Evolutionary conservation across 805 yeast species (phyloP), one percentile per base, ranked within the genome.

Genomic region (Wickerhamomyces pijperi): DNA sequence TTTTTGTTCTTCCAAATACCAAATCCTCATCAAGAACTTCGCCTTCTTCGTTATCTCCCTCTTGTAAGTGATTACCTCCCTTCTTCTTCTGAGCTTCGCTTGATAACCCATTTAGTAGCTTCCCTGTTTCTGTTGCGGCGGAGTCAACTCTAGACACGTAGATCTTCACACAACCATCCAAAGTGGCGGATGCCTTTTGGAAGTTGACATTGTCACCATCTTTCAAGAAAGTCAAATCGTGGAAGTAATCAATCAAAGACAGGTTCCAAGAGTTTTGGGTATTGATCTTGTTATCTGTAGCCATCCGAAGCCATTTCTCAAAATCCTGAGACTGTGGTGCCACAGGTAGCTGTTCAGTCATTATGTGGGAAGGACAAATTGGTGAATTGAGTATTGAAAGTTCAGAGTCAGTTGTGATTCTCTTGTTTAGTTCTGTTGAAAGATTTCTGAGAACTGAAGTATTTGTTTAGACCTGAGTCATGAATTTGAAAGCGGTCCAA

Each of bases 81-180:
- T 46, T 46, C 19, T 35, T 36, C 11, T 41, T 37, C 12, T 33
- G 15, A 28, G 59, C 61, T 37, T 65, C 62, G 11, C 68, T 66
- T 2, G 87, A 78, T 42, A 84, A 60, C 3, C 95, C 94, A 58
- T 82, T 80, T 28, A 87, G 60, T 40, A 90, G 64, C 49, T 78
- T 76, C 2, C 94, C 94, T 0, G 96, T 87, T 51, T 88, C 97
- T 4, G 82, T 78, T 2, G 88, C 94, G 0, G 85, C 94, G 0
- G 95, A 82, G 51, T 88, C 97, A n/a, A 88, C 87, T 50, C 97
- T 73, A 13, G 94, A 82, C 8, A 88, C 76, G 55, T 90, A 88
- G 37, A 88, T 84, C 61, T 87, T 87, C 28, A 88, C 90, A 65
- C 97, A 88, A 1, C 97, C 97, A 51, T 88, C 96, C 16, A 90